Evolutionary conservation across 441 rosid genomes (phyloP).

Genomic region (Raphanus hybrid): DNA sequence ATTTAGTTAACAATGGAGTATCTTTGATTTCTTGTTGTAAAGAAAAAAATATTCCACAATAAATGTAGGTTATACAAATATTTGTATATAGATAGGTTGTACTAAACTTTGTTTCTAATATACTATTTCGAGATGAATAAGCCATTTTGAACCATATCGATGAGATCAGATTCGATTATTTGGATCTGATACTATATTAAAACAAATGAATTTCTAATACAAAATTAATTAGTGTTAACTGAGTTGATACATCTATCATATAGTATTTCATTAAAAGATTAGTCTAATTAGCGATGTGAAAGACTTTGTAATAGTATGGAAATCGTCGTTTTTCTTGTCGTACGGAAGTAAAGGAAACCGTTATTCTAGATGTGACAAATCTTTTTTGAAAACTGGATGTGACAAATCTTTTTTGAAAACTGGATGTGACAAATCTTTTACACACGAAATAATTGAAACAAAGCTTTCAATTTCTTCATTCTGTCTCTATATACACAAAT

Average conservation of each 20-base stretch:
- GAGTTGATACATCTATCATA: not conserved
- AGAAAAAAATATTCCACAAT: not conserved
- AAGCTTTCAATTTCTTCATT: not conserved
- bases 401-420: not conserved
- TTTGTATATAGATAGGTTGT: no score
- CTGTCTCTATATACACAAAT: conserved; percentile 4
- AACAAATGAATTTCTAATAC: no score
- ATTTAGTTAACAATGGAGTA: not conserved
- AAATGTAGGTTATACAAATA: not conserved
- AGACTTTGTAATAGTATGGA: not conserved
- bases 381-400: conserved; percentile 4
- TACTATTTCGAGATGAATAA: no score
- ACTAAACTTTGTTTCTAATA: no score
- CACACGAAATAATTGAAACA: conserved; percentile 5
- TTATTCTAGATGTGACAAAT: conserved; percentile 7
- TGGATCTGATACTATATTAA: no score
- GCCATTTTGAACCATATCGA: no score
- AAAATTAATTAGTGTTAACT: no score
- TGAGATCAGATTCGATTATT: no score
- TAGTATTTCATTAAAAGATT: no score
- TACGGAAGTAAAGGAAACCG: conserved; percentile 3
- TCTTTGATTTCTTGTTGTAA: not conserved
- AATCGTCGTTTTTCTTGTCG: not conserved
- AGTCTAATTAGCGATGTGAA: not conserved
- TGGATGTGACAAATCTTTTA: conserved; percentile 7